phyloP scores from a whole-genome alignment of 1,284 basidiomycete genomes.

The Athelia psychrophila region DNA sequence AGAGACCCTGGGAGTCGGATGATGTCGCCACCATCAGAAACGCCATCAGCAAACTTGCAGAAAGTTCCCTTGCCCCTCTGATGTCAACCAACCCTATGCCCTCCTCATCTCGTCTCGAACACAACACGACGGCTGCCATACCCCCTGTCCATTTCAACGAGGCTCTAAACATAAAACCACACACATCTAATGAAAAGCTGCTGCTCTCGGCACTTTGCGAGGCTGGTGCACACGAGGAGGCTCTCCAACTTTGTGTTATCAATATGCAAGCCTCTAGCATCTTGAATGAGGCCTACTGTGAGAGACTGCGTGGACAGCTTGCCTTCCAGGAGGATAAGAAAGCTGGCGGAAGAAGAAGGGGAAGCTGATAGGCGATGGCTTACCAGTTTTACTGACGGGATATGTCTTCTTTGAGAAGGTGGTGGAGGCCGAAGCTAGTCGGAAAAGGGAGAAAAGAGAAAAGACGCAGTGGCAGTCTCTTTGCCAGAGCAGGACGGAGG shows the following conservation, averaged over 20 bases:
- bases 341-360: conserved; percentile 1
- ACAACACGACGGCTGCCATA: no score
- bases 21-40: background rate
- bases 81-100: no score
- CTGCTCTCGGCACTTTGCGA: no score
- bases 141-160: no score
- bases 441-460: no score
- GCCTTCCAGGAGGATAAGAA: conserved; percentile 17
- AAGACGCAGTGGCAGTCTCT: no score
- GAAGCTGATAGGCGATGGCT: conserved; percentile 3
- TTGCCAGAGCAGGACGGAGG: no score
- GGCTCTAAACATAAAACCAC: no score
- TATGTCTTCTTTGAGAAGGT: conserved; percentile 9
- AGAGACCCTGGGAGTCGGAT: background rate
- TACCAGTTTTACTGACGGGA: conserved; percentile 10
- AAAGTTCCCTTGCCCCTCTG: background rate
- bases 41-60: background rate
- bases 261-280: conserved; percentile 3
- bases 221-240: no score
- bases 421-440: no score
- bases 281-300: conserved; percentile 15
- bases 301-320: conserved; percentile 13
- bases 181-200: no score
- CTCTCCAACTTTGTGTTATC: background rate
- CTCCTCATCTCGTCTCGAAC: no score